Percentiles rank a stretch among this genome's conserved stretches.
These are phyloP conservation scores for Zygnema cylindricum DNA, from an alignment of 139 green algal species.

Conservation along the genomic window DNA sequence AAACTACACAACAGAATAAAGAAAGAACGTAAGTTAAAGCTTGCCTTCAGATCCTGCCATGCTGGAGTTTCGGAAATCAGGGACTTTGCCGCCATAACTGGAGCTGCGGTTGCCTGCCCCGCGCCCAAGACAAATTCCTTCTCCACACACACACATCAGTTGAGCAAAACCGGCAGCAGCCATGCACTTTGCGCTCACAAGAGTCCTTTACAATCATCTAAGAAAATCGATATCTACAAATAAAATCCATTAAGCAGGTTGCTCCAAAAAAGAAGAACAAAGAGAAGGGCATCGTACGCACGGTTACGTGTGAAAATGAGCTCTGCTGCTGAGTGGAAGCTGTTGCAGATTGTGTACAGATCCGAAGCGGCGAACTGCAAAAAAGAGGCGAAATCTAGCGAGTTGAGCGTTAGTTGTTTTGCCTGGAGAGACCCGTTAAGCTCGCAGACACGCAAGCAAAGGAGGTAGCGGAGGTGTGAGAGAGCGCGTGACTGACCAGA, in stretches of 20 bases:
- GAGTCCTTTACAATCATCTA: no score
- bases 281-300: neutral
- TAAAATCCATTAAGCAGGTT: no score
- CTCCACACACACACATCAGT: neutral
- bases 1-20: neutral
- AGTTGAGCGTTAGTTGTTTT: neutral
- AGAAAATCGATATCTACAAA: no score
- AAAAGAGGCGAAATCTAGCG: neutral
- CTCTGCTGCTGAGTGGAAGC: neutral
- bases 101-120: neutral
- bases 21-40: neutral
- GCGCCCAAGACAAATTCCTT: neutral
- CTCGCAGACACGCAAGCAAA: no score
- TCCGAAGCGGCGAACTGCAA: neutral
- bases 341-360: neutral
- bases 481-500: neutral
- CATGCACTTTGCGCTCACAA: neutral
- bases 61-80: slow-evolving; percentile 14
- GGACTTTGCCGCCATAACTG: neutral
- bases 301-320: neutral
- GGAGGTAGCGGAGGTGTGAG: no score
- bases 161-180: neutral
- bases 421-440: neutral
- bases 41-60: slow-evolving; percentile 28
- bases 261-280: neutral